Evolutionary conservation across 768 basidiomycete species (phyloP).

Genomic region (Xanthoconium stramineum): DNA sequence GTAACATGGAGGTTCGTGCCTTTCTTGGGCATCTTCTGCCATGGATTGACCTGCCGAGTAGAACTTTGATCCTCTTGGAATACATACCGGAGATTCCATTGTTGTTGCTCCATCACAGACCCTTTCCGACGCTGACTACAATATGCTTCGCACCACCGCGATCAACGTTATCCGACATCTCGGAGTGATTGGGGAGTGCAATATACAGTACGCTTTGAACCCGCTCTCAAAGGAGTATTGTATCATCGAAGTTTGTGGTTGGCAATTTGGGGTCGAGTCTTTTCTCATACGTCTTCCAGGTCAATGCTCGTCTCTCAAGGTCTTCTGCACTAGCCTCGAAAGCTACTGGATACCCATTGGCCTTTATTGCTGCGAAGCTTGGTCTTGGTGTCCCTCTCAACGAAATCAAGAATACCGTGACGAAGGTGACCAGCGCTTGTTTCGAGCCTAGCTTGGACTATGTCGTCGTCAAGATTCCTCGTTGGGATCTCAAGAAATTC

Average conservation of each 20-base stretch:
- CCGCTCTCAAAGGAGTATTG: conserved; percentile 95
- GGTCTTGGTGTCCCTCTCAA: conserved; percentile 96
- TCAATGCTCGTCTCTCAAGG: conserved; percentile 97
- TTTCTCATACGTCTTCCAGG: conserved; percentile 33
- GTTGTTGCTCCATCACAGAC: conserved; percentile 98
- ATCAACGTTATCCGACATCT: conserved; percentile 99
- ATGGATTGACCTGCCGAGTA: conserved; percentile 30
- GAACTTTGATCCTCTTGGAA: conserved; percentile 99
- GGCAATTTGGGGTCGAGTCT: neutral
- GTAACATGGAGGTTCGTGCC: conserved; percentile 96
- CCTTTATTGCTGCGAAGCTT: conserved; percentile 97
- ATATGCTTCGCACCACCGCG: conserved; percentile 97
- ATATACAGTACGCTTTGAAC: conserved; percentile 98
- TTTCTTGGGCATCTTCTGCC: neutral
- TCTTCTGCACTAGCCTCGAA: conserved; percentile 98
- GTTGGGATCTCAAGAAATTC: conserved; percentile 99
- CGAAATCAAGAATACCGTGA: conserved; percentile 97
- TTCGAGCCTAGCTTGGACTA: conserved; percentile 99
- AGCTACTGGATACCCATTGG: conserved; percentile 96
- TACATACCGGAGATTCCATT: conserved; percentile 98
- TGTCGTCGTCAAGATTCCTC: conserved; percentile 96
- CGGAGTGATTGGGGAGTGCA: conserved; percentile 97
- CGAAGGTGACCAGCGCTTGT: conserved; percentile 94
- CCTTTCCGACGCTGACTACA: conserved; percentile 97
- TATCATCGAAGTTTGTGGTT: conserved; percentile 79